Conservation (phyloP, 2,329 filamentous ascomycete genomes). For the Penicillium sp. region DNA sequence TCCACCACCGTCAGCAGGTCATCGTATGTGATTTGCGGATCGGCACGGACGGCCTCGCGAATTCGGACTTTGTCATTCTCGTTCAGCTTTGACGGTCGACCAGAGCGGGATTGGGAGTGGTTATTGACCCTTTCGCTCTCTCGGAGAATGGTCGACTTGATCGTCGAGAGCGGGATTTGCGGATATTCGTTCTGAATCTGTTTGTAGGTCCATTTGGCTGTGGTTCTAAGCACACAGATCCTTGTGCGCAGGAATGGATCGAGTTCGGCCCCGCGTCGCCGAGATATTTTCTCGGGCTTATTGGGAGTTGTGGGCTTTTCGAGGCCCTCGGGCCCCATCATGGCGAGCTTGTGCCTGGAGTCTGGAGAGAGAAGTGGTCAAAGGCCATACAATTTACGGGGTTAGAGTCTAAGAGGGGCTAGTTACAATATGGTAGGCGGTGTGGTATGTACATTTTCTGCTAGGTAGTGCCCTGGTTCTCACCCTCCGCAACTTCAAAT, state of each 20-base stretch:
- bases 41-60: neutral
- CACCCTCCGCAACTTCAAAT: no score
- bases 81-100: conserved; percentile 3
- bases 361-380: neutral
- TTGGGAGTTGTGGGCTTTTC: neutral
- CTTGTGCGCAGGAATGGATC: conserved; percentile 12
- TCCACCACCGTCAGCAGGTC: neutral
- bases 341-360: neutral
- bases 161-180: conserved; percentile 11
- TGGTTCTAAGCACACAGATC: conserved; percentile 10
- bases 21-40: neutral
- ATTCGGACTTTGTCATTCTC: neutral
- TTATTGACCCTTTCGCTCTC: conserved; percentile 4
- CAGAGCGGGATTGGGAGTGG: conserved; percentile 1
- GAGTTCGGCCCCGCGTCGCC: conserved; percentile 9
- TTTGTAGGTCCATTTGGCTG: conserved; percentile 12
- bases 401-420: neutral
- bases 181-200: conserved; percentile 11
- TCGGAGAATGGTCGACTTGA: conserved; percentile 8
- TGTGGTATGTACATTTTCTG: neutral
- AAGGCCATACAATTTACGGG: neutral
- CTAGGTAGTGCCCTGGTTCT: no score
- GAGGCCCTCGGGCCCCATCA: conserved; percentile 4
- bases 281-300: conserved; percentile 2
- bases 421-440: neutral